Conservation (phyloP, 2,329 filamentous ascomycete species). For the Fusarium pininemorale region DNA sequence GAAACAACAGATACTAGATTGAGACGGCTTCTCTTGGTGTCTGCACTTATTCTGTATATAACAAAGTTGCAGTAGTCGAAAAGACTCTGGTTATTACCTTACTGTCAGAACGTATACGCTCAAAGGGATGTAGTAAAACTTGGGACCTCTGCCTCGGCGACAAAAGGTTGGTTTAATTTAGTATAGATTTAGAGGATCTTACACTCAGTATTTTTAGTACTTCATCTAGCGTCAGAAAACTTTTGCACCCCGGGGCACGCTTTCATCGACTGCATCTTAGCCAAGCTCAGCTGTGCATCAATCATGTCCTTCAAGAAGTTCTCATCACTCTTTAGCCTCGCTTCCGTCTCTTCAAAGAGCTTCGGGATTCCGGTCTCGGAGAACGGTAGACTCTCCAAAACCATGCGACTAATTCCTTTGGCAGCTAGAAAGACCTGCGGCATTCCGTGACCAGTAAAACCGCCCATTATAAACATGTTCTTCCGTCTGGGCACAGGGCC, state of each 20-base stretch:
- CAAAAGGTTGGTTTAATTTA: no score
- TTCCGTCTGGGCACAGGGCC: neutral
- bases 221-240: rapidly evolving
- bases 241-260: no score
- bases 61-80: no score
- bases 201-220: no score
- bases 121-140: rapidly evolving
- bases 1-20: neutral
- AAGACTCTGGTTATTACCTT: no score
- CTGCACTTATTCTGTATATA: neutral
- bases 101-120: no score
- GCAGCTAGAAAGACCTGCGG: slow-evolving; percentile 52
- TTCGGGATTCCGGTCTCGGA: neutral
- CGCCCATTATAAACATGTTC: slow-evolving; percentile 54
- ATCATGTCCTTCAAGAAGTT: neutral
- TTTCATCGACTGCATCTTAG: neutral
- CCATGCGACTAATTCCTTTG: neutral
- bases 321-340: neutral
- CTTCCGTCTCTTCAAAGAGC: neutral
- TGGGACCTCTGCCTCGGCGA: rapidly evolving
- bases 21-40: rapidly evolving
- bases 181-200: no score
- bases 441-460: slow-evolving; percentile 55
- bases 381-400: neutral
- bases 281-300: neutral